Conservation (phyloP, 257 asterid species). For the Solanum virginianum region DNA sequence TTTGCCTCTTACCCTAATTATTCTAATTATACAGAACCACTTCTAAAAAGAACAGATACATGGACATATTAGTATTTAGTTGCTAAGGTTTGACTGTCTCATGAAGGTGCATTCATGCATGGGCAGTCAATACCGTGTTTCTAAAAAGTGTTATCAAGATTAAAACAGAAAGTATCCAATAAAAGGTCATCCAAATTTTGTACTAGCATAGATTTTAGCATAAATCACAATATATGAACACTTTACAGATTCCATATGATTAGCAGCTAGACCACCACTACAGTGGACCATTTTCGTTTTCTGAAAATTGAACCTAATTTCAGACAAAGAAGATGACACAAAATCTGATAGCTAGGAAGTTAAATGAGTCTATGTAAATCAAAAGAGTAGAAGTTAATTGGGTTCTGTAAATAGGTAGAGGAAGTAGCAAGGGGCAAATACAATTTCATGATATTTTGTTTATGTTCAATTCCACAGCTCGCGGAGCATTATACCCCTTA, state of each 20-base stretch:
- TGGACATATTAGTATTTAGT: background rate
- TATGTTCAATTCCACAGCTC: background rate
- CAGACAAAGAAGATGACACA: background rate
- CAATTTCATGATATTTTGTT: background rate
- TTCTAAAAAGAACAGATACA: background rate
- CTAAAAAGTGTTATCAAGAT: background rate
- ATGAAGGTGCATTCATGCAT: background rate
- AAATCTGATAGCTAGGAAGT: background rate
- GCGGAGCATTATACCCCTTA: background rate
- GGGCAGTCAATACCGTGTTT: background rate
- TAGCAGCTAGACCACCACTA: background rate
- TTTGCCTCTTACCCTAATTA: background rate
- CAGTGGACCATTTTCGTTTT: background rate
- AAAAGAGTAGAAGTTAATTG: background rate
- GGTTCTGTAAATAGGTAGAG: background rate
- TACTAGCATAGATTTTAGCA: background rate
- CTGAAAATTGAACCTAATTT: background rate
- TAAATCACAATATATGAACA: background rate
- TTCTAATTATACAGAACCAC: background rate
- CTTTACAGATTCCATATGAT: background rate
- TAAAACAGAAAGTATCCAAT: background rate
- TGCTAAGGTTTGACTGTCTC: background rate
- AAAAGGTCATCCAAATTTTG: background rate
- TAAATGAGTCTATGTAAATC: background rate
- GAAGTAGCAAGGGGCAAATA: background rate